phyloP scores from a whole-genome alignment of 768 basidiomycete genomes.

The Termitomyces sp. region DNA sequence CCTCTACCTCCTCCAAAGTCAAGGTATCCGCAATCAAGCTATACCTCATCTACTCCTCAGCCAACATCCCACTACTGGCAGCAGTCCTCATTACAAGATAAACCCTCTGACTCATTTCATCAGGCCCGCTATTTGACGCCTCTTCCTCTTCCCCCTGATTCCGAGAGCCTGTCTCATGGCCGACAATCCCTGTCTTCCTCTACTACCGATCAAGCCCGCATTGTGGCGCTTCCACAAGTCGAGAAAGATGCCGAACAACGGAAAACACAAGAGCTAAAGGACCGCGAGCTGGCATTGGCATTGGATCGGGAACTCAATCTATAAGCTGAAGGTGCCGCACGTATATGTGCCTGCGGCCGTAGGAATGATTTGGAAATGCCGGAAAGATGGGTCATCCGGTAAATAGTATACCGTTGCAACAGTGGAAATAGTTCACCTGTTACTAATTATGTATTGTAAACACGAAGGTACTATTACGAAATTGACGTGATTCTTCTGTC shows the following conservation, averaged over 20 bases:
- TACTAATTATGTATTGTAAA: too few relatives aligned
- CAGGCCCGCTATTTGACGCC: constrained; percentile 47
- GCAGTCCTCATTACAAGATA: constrained; percentile 10
- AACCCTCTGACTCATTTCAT: constrained; percentile 38
- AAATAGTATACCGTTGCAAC: neutral
- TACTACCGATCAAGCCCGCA: constrained; percentile 27
- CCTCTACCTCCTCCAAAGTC: neutral
- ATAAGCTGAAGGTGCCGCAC: neutral
- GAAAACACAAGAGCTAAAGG: constrained; percentile 36
- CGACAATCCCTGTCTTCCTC: constrained; percentile 21
- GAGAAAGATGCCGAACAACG: constrained; percentile 33
- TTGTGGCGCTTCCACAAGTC: constrained; percentile 27
- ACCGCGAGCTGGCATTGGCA: constrained; percentile 45
- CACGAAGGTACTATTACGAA: neutral
- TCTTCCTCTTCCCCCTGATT: constrained; percentile 46
- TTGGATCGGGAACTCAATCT: constrained; percentile 17
- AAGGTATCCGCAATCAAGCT: neutral
- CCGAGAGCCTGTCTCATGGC: constrained; percentile 6
- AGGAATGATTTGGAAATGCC: constrained; percentile 10
- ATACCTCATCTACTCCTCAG: neutral
- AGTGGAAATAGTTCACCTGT: neutral
- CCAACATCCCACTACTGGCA: constrained; percentile 9
- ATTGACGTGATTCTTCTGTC: neutral
- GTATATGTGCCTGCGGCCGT: neutral
- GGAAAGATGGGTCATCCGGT: neutral